Evolutionary conservation across 768 basidiomycete species (phyloP), one percentile per base, ranked within the genome.

Genomic region (Daedaleopsis nitida): DNA sequence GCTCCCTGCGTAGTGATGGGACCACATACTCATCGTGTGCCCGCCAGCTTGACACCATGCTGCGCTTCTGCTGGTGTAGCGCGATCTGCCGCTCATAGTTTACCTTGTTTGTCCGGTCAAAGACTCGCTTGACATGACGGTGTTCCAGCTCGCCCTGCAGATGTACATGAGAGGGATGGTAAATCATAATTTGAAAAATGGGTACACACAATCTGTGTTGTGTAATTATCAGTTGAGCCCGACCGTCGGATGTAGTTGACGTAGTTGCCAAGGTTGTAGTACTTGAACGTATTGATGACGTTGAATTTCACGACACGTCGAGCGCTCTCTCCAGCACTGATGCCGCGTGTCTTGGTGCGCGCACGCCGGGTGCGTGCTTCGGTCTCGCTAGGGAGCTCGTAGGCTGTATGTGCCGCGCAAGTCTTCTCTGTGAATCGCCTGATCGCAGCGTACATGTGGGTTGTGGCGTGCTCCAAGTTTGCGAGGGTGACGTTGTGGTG

Each of bases 401-500:
- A 78, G 0, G 74, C 77, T 0, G 62, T 37, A 0, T 9, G 11
- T 7, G 47, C 24, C 21, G 9, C 13, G 14, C 47, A 48, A 6
- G 47, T 48, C 19, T 1, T 62, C 24, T 1, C 23, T 52, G 47
- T 21, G 60, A 78, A 78, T 4, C 38, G 50, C 0, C 70, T 64
- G 0, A 77, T 45, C 10, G 58, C 44, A 0, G 3, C 21, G 0
- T 70, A 66, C 1, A 75, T 52, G 0, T 14, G 19, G 1, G 27
- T 57, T 0, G 71, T 74, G 0, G 39, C 57, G 0, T 58, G 12
- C 0, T 72, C 59, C 0, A 78, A 63, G 1, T 54, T 21, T 0
- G 17, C 3, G 0, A 77, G 68, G 0, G 71, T 67, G 0, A 66
- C n/a, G 2, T 75, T 68, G 0, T 73, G 74, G 39, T 78, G 77